Evolutionary conservation across 805 yeast species (phyloP).

Genomic region (Saccharomycopsis sp.): DNA sequence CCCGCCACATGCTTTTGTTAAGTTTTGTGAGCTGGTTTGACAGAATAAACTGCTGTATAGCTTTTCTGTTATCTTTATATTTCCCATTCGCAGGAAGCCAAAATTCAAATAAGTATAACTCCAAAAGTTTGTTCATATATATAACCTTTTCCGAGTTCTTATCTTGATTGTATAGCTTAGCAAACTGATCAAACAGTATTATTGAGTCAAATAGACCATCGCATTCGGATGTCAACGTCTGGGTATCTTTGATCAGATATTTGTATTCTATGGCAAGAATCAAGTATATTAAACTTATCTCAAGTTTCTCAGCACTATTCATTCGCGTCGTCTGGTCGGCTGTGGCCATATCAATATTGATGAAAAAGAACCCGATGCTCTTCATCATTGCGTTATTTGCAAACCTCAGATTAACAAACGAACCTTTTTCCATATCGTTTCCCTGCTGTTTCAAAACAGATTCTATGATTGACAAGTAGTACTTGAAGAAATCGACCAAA

Average conservation of each 20-base stretch:
- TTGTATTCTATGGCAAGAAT: constrained; percentile 2
- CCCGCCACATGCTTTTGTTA: neutral
- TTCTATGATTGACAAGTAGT: neutral
- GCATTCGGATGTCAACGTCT: neutral
- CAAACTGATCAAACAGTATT: neutral
- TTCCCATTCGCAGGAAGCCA: neutral
- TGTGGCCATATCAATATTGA: neutral
- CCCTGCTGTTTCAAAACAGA: neutral
- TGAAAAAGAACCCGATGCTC: neutral
- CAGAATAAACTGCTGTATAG: neutral
- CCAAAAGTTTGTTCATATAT: neutral
- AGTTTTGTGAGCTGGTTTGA: neutral
- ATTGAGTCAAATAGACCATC: neutral
- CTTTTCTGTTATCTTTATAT: neutral
- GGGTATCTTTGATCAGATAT: neutral
- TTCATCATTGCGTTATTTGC: neutral
- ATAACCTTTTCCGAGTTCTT: neutral
- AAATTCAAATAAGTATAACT: neutral
- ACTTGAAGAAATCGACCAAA: neutral
- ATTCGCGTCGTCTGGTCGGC: neutral
- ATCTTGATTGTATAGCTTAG: neutral
- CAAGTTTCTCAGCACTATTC: neutral
- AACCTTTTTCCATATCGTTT: neutral
- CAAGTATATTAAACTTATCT: constrained; percentile 4
- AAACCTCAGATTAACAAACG: neutral